Conservation (phyloP, 208 protist species). For the Trypanosoma conorhini region DNA sequence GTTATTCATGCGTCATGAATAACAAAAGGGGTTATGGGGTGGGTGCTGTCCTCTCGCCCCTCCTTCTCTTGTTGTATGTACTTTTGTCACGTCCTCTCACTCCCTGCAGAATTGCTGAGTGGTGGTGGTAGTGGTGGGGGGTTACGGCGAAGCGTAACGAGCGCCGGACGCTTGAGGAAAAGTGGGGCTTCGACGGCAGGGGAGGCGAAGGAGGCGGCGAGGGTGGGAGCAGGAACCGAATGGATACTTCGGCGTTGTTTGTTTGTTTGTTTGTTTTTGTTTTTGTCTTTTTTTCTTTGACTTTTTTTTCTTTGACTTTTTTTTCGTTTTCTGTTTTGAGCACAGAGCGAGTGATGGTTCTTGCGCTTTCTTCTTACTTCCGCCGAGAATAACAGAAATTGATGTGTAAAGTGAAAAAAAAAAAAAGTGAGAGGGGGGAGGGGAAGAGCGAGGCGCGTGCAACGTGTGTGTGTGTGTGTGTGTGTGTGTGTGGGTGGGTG, state of each 20-base stretch:
- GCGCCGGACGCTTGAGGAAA: background rate
- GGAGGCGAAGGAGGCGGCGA: background rate
- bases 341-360: no score
- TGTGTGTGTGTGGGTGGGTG: background rate
- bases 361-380: no score
- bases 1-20: no score
- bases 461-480: constrained; percentile 7
- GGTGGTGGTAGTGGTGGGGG: no score
- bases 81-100: no score
- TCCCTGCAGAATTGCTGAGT: no score
- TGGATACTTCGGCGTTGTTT: constrained; percentile 6
- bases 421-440: background rate
- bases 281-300: background rate
- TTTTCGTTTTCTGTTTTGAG: background rate
- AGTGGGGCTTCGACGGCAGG: background rate
- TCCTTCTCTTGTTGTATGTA: no score
- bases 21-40: no score
- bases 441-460: background rate
- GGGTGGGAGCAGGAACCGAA: background rate
- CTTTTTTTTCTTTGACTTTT: constrained; percentile 1
- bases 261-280: background rate
- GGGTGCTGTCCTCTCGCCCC: no score
- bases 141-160: background rate
- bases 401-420: background rate
- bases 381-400: no score